Evolutionary conservation across 306 rosid genomes (phyloP), one percentile per base, ranked within the genome.

Genomic region (Vigna unguiculata): DNA sequence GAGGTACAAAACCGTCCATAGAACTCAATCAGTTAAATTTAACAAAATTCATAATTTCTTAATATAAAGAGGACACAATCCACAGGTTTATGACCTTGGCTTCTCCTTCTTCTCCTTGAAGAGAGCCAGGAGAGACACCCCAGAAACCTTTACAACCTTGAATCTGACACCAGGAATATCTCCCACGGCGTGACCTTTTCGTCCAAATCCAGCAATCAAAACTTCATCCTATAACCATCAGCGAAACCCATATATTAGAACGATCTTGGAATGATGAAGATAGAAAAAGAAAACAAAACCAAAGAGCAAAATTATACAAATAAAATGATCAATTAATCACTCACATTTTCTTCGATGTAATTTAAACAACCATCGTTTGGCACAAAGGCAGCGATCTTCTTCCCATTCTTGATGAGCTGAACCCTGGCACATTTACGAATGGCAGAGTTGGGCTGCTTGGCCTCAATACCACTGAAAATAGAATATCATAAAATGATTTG

Each of bases 381-480:
- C 1, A 91, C 96, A 36, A 91, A 91, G 9, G 96, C 96, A 7
- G 93, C 96, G 69, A 91, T 91, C 87, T 91, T 91, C 85, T 91
- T 91, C 28, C 96, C 96, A 57, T 87, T 91, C 38, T 91, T 91
- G 7, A 91, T 91, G 17, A 91, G 88, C 68, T 91, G 96, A 57
- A 91, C 96, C 72, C 96, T 87, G 4, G 96, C 96, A 86, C 96
- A 91, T 49, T 91, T 91, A 38, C 96, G 82, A 28, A 91, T 91
- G 72, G 96, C 96, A 77, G 93, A 91, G 81, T 91, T 91, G 6
- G 93, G 93, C 88, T 91, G 96, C 89, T 91, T 91, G 45, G 96
- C 96, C 75, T 91, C 96, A 78, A 91, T 91, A 40, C 96, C 96
- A 9, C 96, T 91, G 90, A 59, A 65, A 9, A 79, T 6, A 57